Evolutionary conservation across 1,284 basidiomycete genomes (phyloP), one percentile per base, ranked within the genome.

Genomic region (Cystobasidiaceae sp.): DNA sequence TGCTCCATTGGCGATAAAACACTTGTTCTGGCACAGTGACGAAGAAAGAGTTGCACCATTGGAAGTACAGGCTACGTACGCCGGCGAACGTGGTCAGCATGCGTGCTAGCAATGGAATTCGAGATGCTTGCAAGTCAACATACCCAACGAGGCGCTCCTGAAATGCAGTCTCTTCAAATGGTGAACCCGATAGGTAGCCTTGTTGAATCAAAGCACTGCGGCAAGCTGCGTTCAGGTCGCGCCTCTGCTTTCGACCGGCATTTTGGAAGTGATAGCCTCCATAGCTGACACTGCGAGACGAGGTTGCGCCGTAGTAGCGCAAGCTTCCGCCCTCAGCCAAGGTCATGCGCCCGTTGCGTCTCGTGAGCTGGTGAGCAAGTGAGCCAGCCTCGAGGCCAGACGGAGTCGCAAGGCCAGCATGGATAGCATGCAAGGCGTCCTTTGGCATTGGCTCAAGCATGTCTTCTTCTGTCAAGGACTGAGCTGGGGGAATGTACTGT

Each of bases 221-320:
- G 43, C 59, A 62, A 21, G 48, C 39, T 3, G 59, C 50, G 25
- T 62, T 44, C 9, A 62, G 46, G 3, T 49, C 45, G 9, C 50
- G 46, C 15, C 25, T n/a, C 28, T 49, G 59, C 32, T 49, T 52
- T 6, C 54, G 37, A 1, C 54, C 54, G 1, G 39, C 23, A 17
- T n/a, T 56, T 11, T 54, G 61, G 34, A 64, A 64, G 52, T 64
- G 51, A 15, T 56, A 34, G 21, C 49, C 61, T 28, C 61, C 61
- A 25, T 54, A 64, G 50, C 49, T 54, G 37, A 64, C 39, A n/a
- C 34, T 33, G 7, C 61, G 34, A 25, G 49, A 25, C 1, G 61
- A 64, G 5, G 61, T 64, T 25, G 61, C 61, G 25, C 61, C 61
- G 41, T 64, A 64, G 37, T 41, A 64, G 8, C 61, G n/a, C 2